Base-by-base conservation (phyloP, 176 grass and related monocot species). In the Aegilops speltoides region DNA sequence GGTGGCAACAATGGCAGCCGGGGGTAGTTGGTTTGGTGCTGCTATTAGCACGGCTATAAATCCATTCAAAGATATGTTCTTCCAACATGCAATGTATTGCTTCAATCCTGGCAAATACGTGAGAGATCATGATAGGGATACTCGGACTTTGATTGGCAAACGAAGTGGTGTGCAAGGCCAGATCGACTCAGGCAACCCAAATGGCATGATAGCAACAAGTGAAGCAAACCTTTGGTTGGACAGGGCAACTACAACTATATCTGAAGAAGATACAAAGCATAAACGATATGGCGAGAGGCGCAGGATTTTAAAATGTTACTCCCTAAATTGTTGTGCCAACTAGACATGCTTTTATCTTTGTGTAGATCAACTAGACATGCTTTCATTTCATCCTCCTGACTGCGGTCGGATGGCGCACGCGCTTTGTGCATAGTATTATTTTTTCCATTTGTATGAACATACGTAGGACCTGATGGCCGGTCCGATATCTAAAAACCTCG, bases 261-360 rank as follows among this genome's bases (percentile, higher is more conserved):
- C 38, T 45, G 2, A 15, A 25, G 70, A 25, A 45, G 2, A 3
- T 1, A 8, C 0, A 14, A 73, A 73, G 6, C 70, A 12, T 26
- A 0, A 26, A 0, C 38, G 0, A 4, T 73, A 73, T 73, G 0
- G 3, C 12, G 0, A 8, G 0, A 7, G 5, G 15, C 0, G 2
- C 5, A 45, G 4, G 2, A 10, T 5, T 71, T 38, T 13, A 0
- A 0, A 10, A 1, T 45, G n/a, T 4, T 73, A 37, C 2, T 45
- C 11, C 38, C 38, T 26, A 15, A 73, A 73, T 45, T 73, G 11
- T 4, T 25, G 5, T 0, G 2, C 5, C 1, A 73, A 73, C 38
- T 73, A 73, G n/a, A 5, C 33, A 33, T 33, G 33, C 4, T 33
- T 33, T 33, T 4, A 33, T 33, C 3, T 33, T 33, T 33, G 32